Conservation (phyloP, 352 stramenopile species). For the Phytopythium litorale region DNA sequence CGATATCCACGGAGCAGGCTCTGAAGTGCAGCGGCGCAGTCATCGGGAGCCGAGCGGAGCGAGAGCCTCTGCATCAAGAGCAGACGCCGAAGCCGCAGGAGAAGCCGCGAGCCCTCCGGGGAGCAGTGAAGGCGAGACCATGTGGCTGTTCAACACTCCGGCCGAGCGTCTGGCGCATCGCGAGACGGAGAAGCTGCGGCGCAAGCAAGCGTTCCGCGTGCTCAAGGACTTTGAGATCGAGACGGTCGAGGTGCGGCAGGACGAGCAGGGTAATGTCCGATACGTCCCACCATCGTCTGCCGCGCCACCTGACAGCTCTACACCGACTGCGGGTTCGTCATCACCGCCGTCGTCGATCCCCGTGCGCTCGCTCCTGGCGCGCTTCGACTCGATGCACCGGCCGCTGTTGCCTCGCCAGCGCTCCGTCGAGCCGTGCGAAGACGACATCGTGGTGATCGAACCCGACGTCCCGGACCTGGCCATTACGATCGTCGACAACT, state of each 20-base stretch:
- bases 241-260: conserved; percentile 14
- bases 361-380: not conserved
- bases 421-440: conserved; percentile 15
- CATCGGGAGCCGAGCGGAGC: not conserved
- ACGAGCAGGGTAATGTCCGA: conserved; percentile 6
- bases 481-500: conserved; percentile 14
- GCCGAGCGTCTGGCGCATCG: conserved; percentile 45
- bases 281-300: not conserved
- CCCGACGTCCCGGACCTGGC: conserved; percentile 10
- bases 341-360: conserved; percentile 14
- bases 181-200: conserved; percentile 47
- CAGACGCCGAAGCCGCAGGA: not conserved
- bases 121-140: conserved; percentile 37
- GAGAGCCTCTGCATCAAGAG: conserved; percentile 4
- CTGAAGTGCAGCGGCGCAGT: not conserved
- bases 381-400: conserved; percentile 24
- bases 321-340: not conserved
- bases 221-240: conserved; percentile 50
- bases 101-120: conserved; percentile 4
- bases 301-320: not conserved
- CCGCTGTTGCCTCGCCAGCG: conserved; percentile 24
- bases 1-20: not conserved
- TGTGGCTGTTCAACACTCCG: conserved; percentile 50
- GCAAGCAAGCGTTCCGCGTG: conserved; percentile 50
- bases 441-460: conserved; percentile 36